phyloP scores from a whole-genome alignment of 75 land plant genomes.

The Cryptomeria japonica region DNA sequence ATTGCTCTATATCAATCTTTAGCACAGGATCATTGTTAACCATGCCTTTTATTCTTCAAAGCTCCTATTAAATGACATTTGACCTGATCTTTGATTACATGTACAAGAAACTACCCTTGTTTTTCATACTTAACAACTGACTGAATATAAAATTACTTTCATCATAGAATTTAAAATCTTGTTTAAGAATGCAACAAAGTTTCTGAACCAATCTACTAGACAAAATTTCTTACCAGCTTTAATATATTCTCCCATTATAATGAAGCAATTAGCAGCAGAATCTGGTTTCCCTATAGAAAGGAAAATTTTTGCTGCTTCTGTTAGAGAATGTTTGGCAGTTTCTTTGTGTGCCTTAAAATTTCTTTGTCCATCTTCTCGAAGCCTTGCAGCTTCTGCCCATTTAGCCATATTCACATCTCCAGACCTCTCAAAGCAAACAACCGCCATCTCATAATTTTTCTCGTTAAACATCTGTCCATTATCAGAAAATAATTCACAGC shows the following conservation, averaged over 20 bases:
- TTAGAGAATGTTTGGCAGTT: constrained; percentile 16
- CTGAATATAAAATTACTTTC: not conserved
- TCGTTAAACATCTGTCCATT: constrained; percentile 45
- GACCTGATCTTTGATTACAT: no score
- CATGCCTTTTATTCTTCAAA: no score
- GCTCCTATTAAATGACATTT: no score
- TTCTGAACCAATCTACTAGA: not conserved
- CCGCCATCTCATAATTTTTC: constrained; percentile 55
- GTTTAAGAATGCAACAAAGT: not conserved
- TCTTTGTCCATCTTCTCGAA: constrained; percentile 33
- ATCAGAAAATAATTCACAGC: not conserved
- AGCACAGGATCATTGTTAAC: no score
- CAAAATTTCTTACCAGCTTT: constrained; percentile 47
- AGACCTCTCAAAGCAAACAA: constrained; percentile 71
- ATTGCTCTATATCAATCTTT: no score
- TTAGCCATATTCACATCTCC: constrained; percentile 39
- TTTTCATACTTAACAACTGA: no score
- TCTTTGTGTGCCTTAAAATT: constrained; percentile 24
- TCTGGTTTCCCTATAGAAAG: constrained; percentile 41
- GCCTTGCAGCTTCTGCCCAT: constrained; percentile 53
- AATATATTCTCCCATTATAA: constrained; percentile 39
- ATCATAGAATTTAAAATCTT: not conserved
- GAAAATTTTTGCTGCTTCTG: constrained; percentile 60
- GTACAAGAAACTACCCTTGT: no score
- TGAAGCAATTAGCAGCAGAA: constrained; percentile 57